These are phyloP conservation scores for Monosporascus cannonballus DNA, from an alignment of 2,329 filamentous ascomycete genomes.

Conservation along the genomic window DNA sequence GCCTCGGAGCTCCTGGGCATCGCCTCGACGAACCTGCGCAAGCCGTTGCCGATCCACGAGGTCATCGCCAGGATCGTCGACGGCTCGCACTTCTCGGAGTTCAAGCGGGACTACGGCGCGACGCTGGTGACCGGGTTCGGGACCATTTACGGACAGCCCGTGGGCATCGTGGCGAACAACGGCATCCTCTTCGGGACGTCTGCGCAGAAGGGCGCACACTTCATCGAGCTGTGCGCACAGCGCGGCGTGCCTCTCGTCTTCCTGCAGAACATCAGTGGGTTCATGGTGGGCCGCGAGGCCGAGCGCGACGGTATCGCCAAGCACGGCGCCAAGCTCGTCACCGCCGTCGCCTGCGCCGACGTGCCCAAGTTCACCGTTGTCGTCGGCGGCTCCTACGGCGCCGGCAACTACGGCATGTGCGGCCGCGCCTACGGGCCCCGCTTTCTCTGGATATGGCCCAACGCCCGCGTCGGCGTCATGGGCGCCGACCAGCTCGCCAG, in stretches of 20 bases:
- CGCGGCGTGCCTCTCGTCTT: constrained; percentile 87
- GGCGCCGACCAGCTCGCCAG: constrained; percentile 83
- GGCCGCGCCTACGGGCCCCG: constrained; percentile 87
- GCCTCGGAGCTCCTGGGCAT: constrained; percentile 79
- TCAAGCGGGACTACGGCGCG: constrained; percentile 85
- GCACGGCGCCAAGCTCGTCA: constrained; percentile 95
- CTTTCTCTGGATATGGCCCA: constrained; percentile 96
- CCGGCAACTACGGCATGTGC: constrained; percentile 98
- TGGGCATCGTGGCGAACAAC: constrained; percentile 93
- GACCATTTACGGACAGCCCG: constrained; percentile 79
- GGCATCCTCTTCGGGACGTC: constrained; percentile 90
- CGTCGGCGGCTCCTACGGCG: constrained; percentile 86
- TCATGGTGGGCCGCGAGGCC: constrained; percentile 94
- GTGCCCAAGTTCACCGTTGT: constrained; percentile 97
- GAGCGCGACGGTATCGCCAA: constrained; percentile 96
- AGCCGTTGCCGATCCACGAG: constrained; percentile 79
- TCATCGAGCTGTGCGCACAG: constrained; percentile 90
- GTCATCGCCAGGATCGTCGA: constrained; percentile 92
- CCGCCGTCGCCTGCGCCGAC: constrained; percentile 86
- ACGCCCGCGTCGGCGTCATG: constrained; percentile 95
- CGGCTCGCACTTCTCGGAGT: constrained; percentile 83
- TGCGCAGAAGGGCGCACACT: constrained; percentile 90
- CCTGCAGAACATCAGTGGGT: constrained; percentile 93
- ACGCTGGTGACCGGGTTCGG: constrained; percentile 92
- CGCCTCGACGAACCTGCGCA: constrained; percentile 81